These are phyloP conservation scores for Aspergillus cejpii DNA, from an alignment of 2,329 filamentous ascomycete genomes.

Conservation along the genomic window DNA sequence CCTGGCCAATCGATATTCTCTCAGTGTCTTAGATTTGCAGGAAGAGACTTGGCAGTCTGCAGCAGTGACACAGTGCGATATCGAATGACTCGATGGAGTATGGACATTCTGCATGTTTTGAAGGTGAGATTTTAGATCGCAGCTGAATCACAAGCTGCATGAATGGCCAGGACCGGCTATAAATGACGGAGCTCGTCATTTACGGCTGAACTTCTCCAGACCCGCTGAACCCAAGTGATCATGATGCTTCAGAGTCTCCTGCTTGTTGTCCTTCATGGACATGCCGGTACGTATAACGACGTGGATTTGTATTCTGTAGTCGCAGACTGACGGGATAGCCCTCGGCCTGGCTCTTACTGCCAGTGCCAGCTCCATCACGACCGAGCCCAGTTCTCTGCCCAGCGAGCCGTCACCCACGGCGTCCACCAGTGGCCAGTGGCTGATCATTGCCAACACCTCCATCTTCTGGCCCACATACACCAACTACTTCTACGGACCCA, in stretches of 20 bases:
- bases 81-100: background rate
- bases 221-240: too few species aligned
- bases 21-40: background rate
- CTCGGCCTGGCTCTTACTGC: background rate
- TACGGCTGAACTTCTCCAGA: too few species aligned
- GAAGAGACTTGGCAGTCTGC: background rate
- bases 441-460: conserved; percentile 14
- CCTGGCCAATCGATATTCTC: background rate
- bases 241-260: background rate
- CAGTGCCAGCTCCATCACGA: background rate
- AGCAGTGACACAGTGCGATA: too few species aligned
- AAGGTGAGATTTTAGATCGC: background rate
- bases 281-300: background rate
- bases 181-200: too few species aligned
- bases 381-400: background rate
- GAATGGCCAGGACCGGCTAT: background rate
- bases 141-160: background rate
- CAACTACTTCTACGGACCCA: conserved; percentile 21
- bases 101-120: background rate
- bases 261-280: background rate
- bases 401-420: background rate
- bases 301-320: background rate
- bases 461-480: conserved; percentile 24
- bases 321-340: background rate
- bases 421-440: conserved; percentile 28